Base-by-base conservation (phyloP, 2,329 filamentous ascomycete genomes). In the Akanthomyces dipterigenus region DNA sequence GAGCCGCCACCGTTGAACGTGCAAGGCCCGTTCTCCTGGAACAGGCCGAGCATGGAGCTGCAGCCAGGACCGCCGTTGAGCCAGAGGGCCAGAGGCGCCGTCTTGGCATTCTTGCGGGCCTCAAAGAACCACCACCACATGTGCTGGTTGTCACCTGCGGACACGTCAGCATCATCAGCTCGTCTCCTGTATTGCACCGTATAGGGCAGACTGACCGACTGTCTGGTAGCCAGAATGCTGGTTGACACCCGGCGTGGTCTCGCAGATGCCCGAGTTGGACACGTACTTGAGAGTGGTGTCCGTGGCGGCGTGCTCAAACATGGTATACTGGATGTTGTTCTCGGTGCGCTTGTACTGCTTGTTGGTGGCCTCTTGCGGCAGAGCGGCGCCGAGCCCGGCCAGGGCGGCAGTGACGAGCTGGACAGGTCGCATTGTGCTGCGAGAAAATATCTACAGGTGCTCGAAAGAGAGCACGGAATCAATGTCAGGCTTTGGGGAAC, bases 231-330 rank as follows among this genome's bases (percentile, higher is more conserved):
- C 63, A 14, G 63, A 63, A 22, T 57, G 57, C 46, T 62, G 62
- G 24, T 55, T 59, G 28, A 64, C 63, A 6, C 63, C 62, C 4
- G 31, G 54, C 6, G 63, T 64, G 3, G 61, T 60, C 40, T 63
- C 63, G 49, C 63, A 64, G 14, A 64, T 42, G 50, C 59, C 73
- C 0, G 79, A 81, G 65, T 82, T 81, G 26, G 75, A 77, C 28
- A 82, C 79, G 61, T 77, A 81, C 24, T 78, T 74, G 49, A 82
- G 65, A 28, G 69, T 76, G 1, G 76, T 73, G 45, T 72, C 73
- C 1, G 78, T 80, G 1, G 73, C 74, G n/a, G 73, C 73, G 67
- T 82, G 78, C 63, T 81, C 74, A 62, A 80, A 81, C 40, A 81
- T 72, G 18, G 73, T 78, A 65, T 77, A 77, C 4, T 72, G 75